Percentiles rank a stretch among this genome's conserved stretches.
Conservation (phyloP, 2,329 filamentous ascomycete genomes). For the Decorospora gaudefroyi region DNA sequence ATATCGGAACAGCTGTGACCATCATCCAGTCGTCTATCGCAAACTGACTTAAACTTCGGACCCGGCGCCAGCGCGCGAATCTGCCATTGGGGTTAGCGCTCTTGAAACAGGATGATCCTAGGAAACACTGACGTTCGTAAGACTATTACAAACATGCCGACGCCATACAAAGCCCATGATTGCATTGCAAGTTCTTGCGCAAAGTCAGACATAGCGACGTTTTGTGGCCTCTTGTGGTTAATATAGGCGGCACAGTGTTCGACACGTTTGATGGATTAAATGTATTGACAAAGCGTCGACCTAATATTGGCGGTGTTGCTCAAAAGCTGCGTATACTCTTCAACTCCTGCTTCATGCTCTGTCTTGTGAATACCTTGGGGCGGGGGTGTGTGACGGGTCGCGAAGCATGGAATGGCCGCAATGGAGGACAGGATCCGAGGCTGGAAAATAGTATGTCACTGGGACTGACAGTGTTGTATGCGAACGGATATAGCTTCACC, state of each 20-base stretch:
- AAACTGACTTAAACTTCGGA: conserved; percentile 24
- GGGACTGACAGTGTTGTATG: background rate
- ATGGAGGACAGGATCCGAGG: background rate
- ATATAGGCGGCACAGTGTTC: too few relatives aligned
- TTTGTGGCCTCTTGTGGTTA: background rate
- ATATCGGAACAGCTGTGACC: conserved; percentile 32
- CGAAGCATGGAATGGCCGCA: background rate
- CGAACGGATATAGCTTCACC: background rate
- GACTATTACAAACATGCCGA: conserved; percentile 36
- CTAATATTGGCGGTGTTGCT: too few relatives aligned
- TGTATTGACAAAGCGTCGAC: too few relatives aligned
- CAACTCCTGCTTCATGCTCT: background rate
- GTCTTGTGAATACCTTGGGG: background rate
- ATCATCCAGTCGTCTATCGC: conserved; percentile 41
- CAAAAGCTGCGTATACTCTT: too few relatives aligned
- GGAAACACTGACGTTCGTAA: conserved; percentile 32
- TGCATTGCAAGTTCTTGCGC: conserved; percentile 24
- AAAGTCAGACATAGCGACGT: conserved; percentile 15
- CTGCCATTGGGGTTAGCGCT: conserved; percentile 15
- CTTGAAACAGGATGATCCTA: background rate
- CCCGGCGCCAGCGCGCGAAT: conserved; percentile 35
- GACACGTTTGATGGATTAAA: too few relatives aligned
- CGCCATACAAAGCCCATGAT: conserved; percentile 38
- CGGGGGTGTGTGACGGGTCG: background rate
- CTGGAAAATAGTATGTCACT: background rate